phyloP scores from a whole-genome alignment of 345 rosid genomes.

The rapeseed (Brassica napus) region DNA sequence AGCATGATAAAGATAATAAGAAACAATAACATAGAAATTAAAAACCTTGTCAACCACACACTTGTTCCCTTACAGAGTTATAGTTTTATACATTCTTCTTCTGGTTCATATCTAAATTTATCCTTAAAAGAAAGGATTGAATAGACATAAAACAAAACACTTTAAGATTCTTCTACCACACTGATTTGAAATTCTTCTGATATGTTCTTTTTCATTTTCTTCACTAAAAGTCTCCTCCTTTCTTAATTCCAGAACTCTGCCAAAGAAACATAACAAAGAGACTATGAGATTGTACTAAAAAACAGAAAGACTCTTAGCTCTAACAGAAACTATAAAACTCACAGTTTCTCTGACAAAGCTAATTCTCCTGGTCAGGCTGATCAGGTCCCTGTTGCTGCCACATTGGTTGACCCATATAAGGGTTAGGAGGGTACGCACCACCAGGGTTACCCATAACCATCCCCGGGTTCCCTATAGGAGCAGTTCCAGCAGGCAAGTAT shows the following conservation, averaged over 20 bases:
- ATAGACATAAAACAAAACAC: slow-evolving; percentile 13
- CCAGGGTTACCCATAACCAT: slow-evolving; percentile 92
- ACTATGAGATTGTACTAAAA: not conserved
- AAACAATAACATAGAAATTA: slow-evolving; percentile 20
- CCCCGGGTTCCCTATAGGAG: slow-evolving; percentile 67
- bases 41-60: slow-evolving; percentile 32
- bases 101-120: slow-evolving; percentile 5
- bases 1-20: not conserved
- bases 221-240: slow-evolving; percentile 30
- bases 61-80: slow-evolving; percentile 4
- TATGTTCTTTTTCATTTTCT: slow-evolving; percentile 31
- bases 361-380: slow-evolving; percentile 61
- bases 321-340: slow-evolving; percentile 23
- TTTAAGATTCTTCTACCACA: slow-evolving; percentile 30
- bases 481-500: slow-evolving; percentile 69
- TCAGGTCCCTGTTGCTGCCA: slow-evolving; percentile 74
- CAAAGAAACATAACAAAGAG: not conserved
- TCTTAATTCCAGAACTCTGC: slow-evolving; percentile 31
- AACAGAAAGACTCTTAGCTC: not conserved
- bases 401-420: slow-evolving; percentile 76
- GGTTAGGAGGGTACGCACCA: slow-evolving; percentile 59
- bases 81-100: slow-evolving; percentile 24
- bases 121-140: slow-evolving; percentile 3
- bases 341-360: slow-evolving; percentile 28
- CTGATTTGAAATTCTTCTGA: slow-evolving; percentile 14